Conservation (phyloP, 2,329 filamentous ascomycete species). For the Lanzia echinophila region DNA sequence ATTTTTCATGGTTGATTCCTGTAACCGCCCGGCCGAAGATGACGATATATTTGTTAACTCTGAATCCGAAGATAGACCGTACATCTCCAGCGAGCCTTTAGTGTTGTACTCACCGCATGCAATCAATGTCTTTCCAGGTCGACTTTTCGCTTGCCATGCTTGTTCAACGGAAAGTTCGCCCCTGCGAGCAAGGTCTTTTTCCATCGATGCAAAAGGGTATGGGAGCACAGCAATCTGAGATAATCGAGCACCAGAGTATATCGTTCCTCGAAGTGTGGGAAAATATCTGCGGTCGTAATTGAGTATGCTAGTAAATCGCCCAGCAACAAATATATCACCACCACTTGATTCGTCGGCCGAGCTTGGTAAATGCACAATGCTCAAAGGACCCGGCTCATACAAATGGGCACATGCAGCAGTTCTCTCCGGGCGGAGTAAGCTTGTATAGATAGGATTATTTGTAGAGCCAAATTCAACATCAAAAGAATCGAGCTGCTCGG, state of each 20-base stretch:
- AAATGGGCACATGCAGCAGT: conserved; percentile 60
- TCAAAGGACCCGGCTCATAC: conserved; percentile 73
- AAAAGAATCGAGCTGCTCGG: conserved; percentile 22
- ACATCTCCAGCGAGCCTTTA: conserved; percentile 85
- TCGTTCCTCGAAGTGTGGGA: conserved; percentile 66
- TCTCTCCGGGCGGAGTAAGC: conserved; percentile 38
- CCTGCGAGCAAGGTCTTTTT: conserved; percentile 50
- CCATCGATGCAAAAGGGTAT: conserved; percentile 57
- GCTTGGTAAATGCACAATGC: conserved; percentile 69
- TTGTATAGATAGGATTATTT: conserved; percentile 20
- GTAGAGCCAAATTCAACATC: conserved; percentile 23
- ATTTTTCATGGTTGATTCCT: conserved; percentile 60
- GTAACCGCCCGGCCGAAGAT: conserved; percentile 30
- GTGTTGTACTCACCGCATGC: conserved; percentile 88
- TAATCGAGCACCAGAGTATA: conserved; percentile 77
- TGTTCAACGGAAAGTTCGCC: conserved; percentile 50
- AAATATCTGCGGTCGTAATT: conserved; percentile 80
- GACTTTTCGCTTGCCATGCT: conserved; percentile 47
- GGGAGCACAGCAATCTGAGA: conserved; percentile 66
- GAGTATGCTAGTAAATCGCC: conserved; percentile 69
- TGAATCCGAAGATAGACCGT: conserved; percentile 48
- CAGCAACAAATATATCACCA: conserved; percentile 79
- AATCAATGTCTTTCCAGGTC: conserved; percentile 59
- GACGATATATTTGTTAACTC: conserved; percentile 25
- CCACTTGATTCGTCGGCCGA: conserved; percentile 35